These are phyloP conservation scores for Colletotrichum acutatum DNA, from an alignment of 2,329 filamentous ascomycete species.

Conservation along the genomic window DNA sequence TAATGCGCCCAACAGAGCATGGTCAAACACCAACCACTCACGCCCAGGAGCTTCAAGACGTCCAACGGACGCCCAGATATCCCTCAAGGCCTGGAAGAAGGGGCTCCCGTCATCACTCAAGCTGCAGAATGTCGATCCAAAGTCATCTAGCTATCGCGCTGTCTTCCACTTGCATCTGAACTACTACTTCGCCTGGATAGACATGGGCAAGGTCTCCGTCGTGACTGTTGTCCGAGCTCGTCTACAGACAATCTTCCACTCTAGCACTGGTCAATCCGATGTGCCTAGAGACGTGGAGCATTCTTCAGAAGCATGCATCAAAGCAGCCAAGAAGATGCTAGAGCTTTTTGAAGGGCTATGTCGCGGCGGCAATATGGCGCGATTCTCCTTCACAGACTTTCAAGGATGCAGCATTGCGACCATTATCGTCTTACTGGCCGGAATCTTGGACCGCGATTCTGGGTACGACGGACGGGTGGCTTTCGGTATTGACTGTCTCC, in stretches of 20 bases:
- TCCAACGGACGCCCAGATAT: constrained; percentile 29
- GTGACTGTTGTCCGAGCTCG: constrained; percentile 44
- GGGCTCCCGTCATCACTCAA: constrained; percentile 42
- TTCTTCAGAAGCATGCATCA: constrained; percentile 42
- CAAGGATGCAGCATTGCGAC: constrained; percentile 52
- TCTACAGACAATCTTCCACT: constrained; percentile 37
- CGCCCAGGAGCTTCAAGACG: neutral
- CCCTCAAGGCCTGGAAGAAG: constrained; percentile 46
- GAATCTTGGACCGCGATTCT: constrained; percentile 47
- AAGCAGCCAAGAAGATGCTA: constrained; percentile 46
- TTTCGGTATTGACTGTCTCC: constrained; percentile 46
- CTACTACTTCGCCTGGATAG: constrained; percentile 50
- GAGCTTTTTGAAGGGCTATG: constrained; percentile 44
- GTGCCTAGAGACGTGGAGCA: constrained; percentile 33
- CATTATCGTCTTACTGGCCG: constrained; percentile 47
- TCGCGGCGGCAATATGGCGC: constrained; percentile 43
- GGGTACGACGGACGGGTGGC: constrained; percentile 43
- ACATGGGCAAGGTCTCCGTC: constrained; percentile 47
- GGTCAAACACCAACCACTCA: neutral
- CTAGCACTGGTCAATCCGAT: neutral
- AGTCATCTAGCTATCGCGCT: constrained; percentile 43
- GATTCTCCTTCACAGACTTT: constrained; percentile 52
- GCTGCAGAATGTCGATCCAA: constrained; percentile 42
- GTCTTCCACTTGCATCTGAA: constrained; percentile 49
- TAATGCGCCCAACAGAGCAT: neutral